Evolutionary conservation across 805 yeast genomes (phyloP).

Genomic region (Kodamaea jinghongensis): DNA sequence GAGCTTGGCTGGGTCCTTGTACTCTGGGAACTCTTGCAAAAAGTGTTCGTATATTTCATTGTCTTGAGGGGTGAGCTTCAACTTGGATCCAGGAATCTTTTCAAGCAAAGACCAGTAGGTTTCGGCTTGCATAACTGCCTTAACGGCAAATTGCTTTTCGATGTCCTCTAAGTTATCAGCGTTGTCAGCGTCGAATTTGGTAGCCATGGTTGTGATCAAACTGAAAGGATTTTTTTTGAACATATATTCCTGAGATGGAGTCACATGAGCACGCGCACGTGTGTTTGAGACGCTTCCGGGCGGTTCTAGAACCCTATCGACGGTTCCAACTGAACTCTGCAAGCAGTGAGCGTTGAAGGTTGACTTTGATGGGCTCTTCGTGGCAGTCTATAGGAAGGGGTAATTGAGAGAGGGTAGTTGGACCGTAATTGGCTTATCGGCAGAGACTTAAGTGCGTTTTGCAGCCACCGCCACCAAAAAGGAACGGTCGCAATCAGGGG

Average conservation of each 20-base stretch:
- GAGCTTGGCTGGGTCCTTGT: slow-evolving; percentile 54
- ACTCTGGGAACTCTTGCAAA: slow-evolving; percentile 84
- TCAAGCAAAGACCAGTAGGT: slow-evolving; percentile 84
- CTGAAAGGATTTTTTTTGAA: slow-evolving; percentile 1
- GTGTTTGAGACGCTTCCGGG: no score
- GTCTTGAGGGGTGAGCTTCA: slow-evolving; percentile 70
- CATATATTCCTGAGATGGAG: neutral
- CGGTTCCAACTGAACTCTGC: no score
- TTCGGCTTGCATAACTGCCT: slow-evolving; percentile 93
- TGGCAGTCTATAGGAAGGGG: no score
- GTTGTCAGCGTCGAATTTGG: slow-evolving; percentile 72
- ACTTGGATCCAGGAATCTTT: slow-evolving; percentile 72
- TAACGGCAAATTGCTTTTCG: slow-evolving; percentile 96
- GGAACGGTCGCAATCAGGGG: no score
- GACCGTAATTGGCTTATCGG: no score
- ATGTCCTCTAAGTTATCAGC: slow-evolving; percentile 96
- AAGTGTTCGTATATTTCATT: slow-evolving; percentile 64
- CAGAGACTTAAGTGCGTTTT: no score
- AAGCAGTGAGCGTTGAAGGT: no score
- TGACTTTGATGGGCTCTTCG: no score
- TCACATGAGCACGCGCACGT: no score
- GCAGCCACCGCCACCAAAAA: no score
- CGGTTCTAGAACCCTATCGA: no score
- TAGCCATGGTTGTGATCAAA: slow-evolving; percentile 23
- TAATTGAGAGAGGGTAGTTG: no score